Evolutionary conservation across 129 eudicot genomes (phyloP).

Genomic region (Ambrosia trifida): DNA sequence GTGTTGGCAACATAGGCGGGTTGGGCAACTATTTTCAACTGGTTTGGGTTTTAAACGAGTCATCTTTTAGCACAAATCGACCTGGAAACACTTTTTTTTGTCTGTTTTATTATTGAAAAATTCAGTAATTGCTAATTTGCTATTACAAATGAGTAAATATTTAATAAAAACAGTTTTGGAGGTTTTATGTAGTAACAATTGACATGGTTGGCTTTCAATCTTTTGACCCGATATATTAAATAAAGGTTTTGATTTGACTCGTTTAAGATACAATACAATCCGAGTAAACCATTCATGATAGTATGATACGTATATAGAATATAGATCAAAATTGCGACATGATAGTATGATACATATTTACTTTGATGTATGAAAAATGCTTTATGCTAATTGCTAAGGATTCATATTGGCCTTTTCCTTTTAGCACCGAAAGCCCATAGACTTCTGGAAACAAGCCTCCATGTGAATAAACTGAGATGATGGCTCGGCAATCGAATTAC

Average conservation of each 20-base stretch:
- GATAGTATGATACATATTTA: background rate
- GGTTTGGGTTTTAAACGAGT: background rate
- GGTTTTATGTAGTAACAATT: background rate
- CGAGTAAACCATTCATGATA: background rate
- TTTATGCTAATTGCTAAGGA: background rate
- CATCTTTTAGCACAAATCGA: background rate
- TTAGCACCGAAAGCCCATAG: constrained; percentile 73
- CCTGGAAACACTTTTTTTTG: background rate
- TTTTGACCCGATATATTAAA: background rate
- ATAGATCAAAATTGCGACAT: background rate
- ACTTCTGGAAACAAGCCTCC: constrained; percentile 60
- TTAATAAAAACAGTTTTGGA: background rate
- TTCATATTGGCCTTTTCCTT: constrained; percentile 8
- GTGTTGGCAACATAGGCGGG: background rate
- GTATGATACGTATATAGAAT: background rate
- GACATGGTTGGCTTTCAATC: background rate
- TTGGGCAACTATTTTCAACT: background rate
- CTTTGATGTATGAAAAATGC: background rate
- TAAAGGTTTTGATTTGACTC: background rate
- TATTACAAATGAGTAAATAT: background rate
- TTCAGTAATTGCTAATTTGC: background rate
- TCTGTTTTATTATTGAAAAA: background rate
- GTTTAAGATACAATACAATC: background rate
- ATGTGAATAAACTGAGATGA: constrained; percentile 26
- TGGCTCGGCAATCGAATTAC: background rate